Conservation (phyloP, 371 early-diverging fungal genomes). For the Circinella minor region DNA sequence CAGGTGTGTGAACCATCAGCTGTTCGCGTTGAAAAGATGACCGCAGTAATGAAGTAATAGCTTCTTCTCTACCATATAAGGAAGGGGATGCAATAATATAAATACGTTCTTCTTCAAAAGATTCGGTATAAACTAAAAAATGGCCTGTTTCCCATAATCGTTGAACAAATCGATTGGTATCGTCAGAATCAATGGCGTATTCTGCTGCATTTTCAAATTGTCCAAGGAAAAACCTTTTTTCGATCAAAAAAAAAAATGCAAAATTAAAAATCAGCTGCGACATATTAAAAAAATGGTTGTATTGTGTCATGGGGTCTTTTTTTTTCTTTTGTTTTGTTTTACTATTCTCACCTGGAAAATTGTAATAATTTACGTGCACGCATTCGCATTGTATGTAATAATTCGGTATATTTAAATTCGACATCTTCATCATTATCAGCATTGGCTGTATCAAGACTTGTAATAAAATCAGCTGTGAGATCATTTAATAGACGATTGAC, state of each 20-base stretch:
- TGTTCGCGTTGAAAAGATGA: slow-evolving; percentile 35
- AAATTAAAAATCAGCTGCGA: slow-evolving; percentile 3
- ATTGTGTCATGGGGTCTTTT: not conserved
- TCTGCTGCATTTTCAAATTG: slow-evolving; percentile 79
- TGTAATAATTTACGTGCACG: slow-evolving; percentile 67
- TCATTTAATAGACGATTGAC: slow-evolving; percentile 47
- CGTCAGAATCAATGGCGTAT: slow-evolving; percentile 66
- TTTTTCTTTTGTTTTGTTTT: too few relatives aligned
- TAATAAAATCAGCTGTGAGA: slow-evolving; percentile 50
- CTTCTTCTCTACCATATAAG: slow-evolving; percentile 37
- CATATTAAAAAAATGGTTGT: not conserved
- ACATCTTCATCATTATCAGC: slow-evolving; percentile 38
- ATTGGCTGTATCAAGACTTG: slow-evolving; percentile 28
- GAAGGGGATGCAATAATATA: slow-evolving; percentile 66
- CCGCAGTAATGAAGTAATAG: slow-evolving; percentile 34
- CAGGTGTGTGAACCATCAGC: slow-evolving; percentile 17
- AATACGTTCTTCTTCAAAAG: slow-evolving; percentile 65
- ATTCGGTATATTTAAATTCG: slow-evolving; percentile 57
- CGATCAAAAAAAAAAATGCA: not conserved
- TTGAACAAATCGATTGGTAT: slow-evolving; percentile 49
- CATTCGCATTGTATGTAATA: slow-evolving; percentile 68
- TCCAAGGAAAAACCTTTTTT: slow-evolving; percentile 58
- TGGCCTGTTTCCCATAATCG: slow-evolving; percentile 69
- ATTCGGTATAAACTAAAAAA: slow-evolving; percentile 67
- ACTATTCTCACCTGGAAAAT: slow-evolving; percentile 56